Base-by-base conservation (phyloP, 2,329 filamentous ascomycete genomes). In the Apiospora kogelbergensis region DNA sequence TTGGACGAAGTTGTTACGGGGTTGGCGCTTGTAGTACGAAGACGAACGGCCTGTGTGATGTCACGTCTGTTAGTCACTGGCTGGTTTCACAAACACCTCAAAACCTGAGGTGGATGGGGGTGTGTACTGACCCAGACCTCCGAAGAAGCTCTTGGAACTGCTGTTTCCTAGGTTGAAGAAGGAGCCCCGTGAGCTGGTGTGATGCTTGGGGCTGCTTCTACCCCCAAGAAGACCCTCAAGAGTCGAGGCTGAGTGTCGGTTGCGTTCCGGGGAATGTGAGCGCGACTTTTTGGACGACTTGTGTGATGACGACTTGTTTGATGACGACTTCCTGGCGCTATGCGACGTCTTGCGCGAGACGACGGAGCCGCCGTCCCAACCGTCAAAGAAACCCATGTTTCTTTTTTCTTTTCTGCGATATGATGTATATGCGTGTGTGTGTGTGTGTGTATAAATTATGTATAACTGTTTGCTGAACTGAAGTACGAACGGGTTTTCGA, bases 11-110 rank as follows among this genome's bases (percentile, higher is more conserved):
- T 90, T 91, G 70, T 89, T 86, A 73, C 95, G 92, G 2, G 95
- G 93, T 22, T 93, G 92, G 76, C 93, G 92, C 78, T 93, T 93
- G 82, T 94, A 95, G 78, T 92, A 89, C 13, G 87, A 88, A 9
- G 85, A 91, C 33, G 86, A 85, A 69, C 86, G 85, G 75, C 85
- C 86, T 80, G 70, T 53, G 46, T 44, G 30, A 24, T 15, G 57
- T 24, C 66, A 9, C 42, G 30, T 24, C 30, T 53, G 42, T 53
- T 42, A 63, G 22, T 15, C 13, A 30, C 15, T 20, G n/a, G 46
- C 20, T 57, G 30, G 24, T 26, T 45, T 48, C 53, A 37, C 53
- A 20, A 22, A 26, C 45, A 41, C 30, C 20, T 10, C 9, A 30
- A 26, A 26, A 57, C 20, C 22, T 20, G 26, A 33, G 11, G 48